phyloP scores from a whole-genome alignment of 1,284 basidiomycete genomes.

The Cryptococcus amylolentus region DNA sequence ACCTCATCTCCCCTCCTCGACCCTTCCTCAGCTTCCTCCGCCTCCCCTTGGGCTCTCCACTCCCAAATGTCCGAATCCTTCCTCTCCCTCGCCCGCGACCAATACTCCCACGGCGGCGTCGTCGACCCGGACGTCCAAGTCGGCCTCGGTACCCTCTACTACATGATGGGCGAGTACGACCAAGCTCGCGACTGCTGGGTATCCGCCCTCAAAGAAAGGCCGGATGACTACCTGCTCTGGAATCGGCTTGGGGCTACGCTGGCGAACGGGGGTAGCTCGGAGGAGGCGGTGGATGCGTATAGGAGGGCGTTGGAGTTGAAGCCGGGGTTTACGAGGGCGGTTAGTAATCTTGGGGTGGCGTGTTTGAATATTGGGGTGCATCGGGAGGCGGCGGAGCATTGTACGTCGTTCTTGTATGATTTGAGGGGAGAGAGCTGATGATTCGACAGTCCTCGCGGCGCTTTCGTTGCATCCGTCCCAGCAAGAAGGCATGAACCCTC shows the following conservation, averaged over 20 bases:
- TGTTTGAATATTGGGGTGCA: constrained; percentile 93
- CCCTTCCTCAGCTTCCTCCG: constrained; percentile 18
- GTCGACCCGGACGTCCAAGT: constrained; percentile 93
- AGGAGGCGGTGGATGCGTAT: constrained; percentile 94
- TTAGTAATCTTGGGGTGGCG: constrained; percentile 95
- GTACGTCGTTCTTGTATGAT: constrained; percentile 20
- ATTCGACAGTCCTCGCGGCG: constrained; percentile 67
- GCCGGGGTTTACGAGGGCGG: constrained; percentile 94
- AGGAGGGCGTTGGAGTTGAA: constrained; percentile 86
- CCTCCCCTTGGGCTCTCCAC: constrained; percentile 79
- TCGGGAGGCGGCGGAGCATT: constrained; percentile 95
- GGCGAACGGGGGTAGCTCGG: constrained; percentile 91
- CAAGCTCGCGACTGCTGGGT: constrained; percentile 79
- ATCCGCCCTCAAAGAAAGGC: constrained; percentile 71
- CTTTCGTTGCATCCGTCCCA: constrained; percentile 68
- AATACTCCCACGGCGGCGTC: constrained; percentile 61
- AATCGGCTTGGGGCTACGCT: constrained; percentile 92
- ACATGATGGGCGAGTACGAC: constrained; percentile 57
- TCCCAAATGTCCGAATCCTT: constrained; percentile 78
- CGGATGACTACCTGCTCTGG: constrained; percentile 91
- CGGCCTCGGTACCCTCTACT: constrained; percentile 89
- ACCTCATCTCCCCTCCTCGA: background rate
- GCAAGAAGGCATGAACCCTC: constrained; percentile 12
- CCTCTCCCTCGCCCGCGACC: constrained; percentile 75
- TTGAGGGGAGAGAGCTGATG: background rate